phyloP scores from a whole-genome alignment of 225 moss, liverwort and hornwort species.

The Antitrichia curtipendula region DNA sequence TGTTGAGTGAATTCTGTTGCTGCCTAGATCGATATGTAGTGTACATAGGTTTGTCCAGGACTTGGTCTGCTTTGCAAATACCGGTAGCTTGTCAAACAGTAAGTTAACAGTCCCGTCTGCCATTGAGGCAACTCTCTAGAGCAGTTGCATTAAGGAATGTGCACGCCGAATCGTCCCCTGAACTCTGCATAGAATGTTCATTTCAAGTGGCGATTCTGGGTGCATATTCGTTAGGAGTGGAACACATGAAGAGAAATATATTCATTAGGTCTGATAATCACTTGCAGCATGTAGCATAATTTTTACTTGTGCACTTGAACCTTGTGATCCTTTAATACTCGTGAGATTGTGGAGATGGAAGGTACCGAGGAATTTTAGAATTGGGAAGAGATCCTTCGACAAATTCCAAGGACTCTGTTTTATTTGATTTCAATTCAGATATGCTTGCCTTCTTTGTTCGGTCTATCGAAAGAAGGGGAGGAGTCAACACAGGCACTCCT shows the following conservation, averaged over 20 bases:
- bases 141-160: background rate
- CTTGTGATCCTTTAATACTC: background rate
- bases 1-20: background rate
- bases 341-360: background rate
- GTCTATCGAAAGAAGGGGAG: background rate
- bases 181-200: too few species aligned
- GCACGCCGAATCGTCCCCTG: background rate
- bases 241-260: background rate
- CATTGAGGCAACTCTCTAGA: background rate
- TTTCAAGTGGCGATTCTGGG: too few species aligned
- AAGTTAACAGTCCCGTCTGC: background rate
- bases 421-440: background rate
- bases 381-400: background rate
- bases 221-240: background rate
- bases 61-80: background rate
- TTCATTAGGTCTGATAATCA: too few species aligned
- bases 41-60: background rate
- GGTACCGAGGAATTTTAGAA: background rate
- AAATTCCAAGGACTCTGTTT: background rate
- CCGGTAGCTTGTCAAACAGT: background rate
- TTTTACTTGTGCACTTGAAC: background rate
- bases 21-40: background rate
- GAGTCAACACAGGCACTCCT: background rate
- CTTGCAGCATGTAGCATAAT: background rate
- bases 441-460: background rate